These are phyloP conservation scores for Globisporangium splendens DNA, from an alignment of 352 stramenopile genomes.

Conservation along the genomic window DNA sequence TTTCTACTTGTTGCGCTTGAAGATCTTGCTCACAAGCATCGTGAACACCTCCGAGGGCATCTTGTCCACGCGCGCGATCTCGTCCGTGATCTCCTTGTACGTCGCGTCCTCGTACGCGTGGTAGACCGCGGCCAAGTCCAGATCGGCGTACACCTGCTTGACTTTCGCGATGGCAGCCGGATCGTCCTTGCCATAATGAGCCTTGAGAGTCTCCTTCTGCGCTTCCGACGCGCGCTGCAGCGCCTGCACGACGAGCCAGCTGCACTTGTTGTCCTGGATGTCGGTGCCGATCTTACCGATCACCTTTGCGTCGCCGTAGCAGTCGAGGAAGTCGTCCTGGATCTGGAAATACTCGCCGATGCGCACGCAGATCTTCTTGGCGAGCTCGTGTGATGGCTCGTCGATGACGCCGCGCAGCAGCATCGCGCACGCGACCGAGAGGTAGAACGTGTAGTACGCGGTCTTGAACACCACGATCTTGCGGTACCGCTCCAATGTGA, in stretches of 20 bases:
- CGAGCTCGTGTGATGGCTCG: slow-evolving; percentile 68
- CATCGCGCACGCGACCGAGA: slow-evolving; percentile 93
- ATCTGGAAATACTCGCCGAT: slow-evolving; percentile 99
- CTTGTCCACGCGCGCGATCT: slow-evolving; percentile 77
- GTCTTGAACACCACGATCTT: slow-evolving; percentile 99
- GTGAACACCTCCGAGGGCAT: slow-evolving; percentile 93
- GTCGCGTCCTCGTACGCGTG: slow-evolving; percentile 93
- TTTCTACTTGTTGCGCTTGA: slow-evolving; percentile 93
- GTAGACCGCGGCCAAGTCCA: slow-evolving; percentile 89
- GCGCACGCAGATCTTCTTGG: slow-evolving; percentile 93
- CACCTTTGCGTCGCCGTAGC: slow-evolving; percentile 92
- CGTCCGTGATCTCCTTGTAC: slow-evolving; percentile 77
- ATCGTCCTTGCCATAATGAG: slow-evolving; percentile 91
- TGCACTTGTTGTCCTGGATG: slow-evolving; percentile 99
- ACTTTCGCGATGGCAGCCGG: slow-evolving; percentile 79
- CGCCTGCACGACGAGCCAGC: slow-evolving; percentile 97
- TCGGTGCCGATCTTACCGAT: slow-evolving; percentile 96
- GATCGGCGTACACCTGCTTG: slow-evolving; percentile 93
- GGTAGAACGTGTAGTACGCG: slow-evolving; percentile 99
- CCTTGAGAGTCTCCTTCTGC: slow-evolving; percentile 85
- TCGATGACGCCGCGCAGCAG: slow-evolving; percentile 80
- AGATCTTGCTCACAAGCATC: slow-evolving; percentile 94
- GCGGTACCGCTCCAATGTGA: slow-evolving; percentile 91
- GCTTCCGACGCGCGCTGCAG: slow-evolving; percentile 61
- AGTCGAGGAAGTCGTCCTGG: slow-evolving; percentile 99